Evolutionary conservation across 1,284 basidiomycete species (phyloP).

Genomic region (Porphyrellus sp.): DNA sequence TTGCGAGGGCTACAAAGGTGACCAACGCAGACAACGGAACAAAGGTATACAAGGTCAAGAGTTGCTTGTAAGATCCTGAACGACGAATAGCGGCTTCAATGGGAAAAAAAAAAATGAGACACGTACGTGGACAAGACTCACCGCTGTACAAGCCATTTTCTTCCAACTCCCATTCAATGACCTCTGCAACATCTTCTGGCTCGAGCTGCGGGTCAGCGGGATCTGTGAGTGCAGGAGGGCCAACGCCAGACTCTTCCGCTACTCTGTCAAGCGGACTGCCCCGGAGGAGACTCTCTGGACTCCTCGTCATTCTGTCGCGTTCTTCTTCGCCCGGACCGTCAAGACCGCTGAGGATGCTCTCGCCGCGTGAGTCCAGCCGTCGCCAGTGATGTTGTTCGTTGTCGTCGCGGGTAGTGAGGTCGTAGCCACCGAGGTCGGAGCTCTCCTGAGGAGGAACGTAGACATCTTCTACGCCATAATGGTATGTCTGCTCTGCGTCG

Average conservation of each 20-base stretch:
- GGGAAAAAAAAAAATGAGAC: not conserved
- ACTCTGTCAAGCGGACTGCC: constrained; percentile 40
- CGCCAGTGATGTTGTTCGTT: constrained; percentile 29
- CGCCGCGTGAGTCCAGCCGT: constrained; percentile 32
- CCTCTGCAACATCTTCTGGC: constrained; percentile 35
- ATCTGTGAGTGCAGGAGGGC: constrained; percentile 3
- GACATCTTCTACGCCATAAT: constrained; percentile 16
- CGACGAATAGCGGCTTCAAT: constrained; percentile 6
- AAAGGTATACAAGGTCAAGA: constrained; percentile 52
- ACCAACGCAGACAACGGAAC: constrained; percentile 52
- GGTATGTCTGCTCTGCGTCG: constrained; percentile 11
- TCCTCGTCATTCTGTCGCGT: constrained; percentile 23
- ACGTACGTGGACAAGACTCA: constrained; percentile 27
- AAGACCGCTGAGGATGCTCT: constrained; percentile 34
- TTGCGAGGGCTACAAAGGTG: constrained; percentile 47
- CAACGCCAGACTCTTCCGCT: constrained; percentile 41
- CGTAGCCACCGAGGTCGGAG: constrained; percentile 23
- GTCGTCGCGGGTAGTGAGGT: constrained; percentile 24
- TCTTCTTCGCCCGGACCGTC: constrained; percentile 27
- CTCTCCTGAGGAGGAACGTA: constrained; percentile 11
- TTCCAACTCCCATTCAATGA: constrained; percentile 54
- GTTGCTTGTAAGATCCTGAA: constrained; percentile 58
- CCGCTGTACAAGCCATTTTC: constrained; percentile 60
- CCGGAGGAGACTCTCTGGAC: constrained; percentile 36
- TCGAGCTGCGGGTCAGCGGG: constrained; percentile 9